phyloP scores from a whole-genome alignment of 1,284 basidiomycete genomes.

The Fomitopsis palustris region DNA sequence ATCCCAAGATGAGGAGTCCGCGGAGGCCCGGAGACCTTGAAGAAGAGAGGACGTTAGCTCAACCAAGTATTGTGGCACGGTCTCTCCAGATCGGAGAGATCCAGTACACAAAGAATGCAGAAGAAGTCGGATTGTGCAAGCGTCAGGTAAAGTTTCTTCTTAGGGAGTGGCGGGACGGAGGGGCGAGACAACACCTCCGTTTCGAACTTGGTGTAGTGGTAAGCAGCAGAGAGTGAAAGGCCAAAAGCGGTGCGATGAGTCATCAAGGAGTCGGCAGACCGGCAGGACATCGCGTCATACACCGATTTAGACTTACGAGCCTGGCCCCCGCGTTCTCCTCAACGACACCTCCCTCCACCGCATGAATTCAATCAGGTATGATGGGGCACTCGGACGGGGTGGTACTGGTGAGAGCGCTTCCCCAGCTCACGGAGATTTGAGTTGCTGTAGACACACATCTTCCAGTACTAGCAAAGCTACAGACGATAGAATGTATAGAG shows the following conservation, averaged over 20 bases:
- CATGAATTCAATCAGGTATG: too few species aligned
- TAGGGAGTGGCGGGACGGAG: not conserved
- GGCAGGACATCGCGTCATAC: not conserved
- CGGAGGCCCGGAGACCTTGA: not conserved
- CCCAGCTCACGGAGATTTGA: not conserved
- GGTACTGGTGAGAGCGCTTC: not conserved
- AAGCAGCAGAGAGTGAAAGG: not conserved
- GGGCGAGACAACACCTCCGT: not conserved
- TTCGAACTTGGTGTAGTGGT: not conserved
- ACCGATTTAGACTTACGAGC: too few species aligned
- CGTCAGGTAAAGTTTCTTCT: too few species aligned
- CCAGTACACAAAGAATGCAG: too few species aligned
- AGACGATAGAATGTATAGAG: not conserved
- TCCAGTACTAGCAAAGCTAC: not conserved
- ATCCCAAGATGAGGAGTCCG: not conserved
- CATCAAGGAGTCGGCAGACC: not conserved
- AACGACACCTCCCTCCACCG: too few species aligned
- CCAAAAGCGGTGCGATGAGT: not conserved
- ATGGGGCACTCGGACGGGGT: too few species aligned
- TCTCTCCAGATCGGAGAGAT: too few species aligned
- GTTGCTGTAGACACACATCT: too few species aligned
- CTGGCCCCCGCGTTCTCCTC: too few species aligned
- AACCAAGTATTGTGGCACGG: too few species aligned
- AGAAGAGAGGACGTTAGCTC: too few species aligned
- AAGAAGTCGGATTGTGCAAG: too few species aligned